Percentiles rank a stretch among this genome's conserved stretches.
Evolutionary conservation across 2,329 filamentous ascomycete genomes (phyloP).

Genomic region (Lachnellula suecica): DNA sequence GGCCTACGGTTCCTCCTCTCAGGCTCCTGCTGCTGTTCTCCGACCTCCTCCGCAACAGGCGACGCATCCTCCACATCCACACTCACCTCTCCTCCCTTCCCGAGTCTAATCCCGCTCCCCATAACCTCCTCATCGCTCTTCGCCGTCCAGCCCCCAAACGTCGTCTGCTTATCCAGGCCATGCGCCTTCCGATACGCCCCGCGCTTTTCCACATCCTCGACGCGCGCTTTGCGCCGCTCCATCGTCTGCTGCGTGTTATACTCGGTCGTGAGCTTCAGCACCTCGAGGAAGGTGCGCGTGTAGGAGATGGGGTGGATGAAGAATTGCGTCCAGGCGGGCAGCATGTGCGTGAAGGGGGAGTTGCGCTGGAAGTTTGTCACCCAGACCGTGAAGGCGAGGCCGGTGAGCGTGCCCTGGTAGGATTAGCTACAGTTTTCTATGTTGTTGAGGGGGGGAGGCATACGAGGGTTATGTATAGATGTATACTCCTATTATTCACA

Average conservation of each 20-base stretch:
- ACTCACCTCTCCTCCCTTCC: constrained; percentile 15
- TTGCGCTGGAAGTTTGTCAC: constrained; percentile 75
- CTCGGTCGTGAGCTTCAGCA: constrained; percentile 74
- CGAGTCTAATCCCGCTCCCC: constrained; percentile 32
- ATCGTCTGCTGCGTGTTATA: constrained; percentile 67
- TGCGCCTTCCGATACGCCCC: constrained; percentile 83
- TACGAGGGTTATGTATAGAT: constrained; percentile 83
- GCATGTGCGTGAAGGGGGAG: constrained; percentile 76
- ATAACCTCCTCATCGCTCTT: constrained; percentile 33
- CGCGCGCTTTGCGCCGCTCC: constrained; percentile 69
- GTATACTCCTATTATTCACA: constrained; percentile 72
- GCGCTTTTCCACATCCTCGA: constrained; percentile 87
- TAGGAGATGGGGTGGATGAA: constrained; percentile 69
- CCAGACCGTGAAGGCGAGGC: constrained; percentile 71
- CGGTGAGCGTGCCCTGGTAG: constrained; percentile 29
- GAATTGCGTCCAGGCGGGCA: constrained; percentile 70
- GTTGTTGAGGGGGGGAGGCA: constrained; percentile 28
- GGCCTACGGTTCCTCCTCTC: constrained; percentile 48
- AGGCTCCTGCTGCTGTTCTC: constrained; percentile 34
- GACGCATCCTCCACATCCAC: constrained; percentile 4
- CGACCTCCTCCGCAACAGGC: constrained; percentile 36
- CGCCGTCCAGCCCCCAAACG: constrained; percentile 49
- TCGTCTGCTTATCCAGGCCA: constrained; percentile 67
- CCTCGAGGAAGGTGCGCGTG: constrained; percentile 62
- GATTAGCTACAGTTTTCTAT: not conserved